phyloP scores from a whole-genome alignment of 1,284 basidiomycete genomes.

The Leccinum fallax region DNA sequence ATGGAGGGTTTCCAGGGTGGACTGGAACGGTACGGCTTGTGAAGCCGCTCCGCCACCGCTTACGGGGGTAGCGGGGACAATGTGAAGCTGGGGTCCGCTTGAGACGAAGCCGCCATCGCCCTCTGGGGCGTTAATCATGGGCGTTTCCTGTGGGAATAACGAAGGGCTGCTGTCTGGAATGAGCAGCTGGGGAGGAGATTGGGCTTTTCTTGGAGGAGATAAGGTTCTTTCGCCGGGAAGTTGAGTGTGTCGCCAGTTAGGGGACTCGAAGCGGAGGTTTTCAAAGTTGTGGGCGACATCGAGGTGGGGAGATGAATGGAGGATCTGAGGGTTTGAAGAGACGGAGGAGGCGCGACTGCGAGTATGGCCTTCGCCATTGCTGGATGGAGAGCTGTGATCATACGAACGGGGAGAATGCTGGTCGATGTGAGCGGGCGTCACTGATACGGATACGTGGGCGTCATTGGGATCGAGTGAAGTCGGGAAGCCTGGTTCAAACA shows the following conservation, averaged over 20 bases:
- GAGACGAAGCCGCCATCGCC: constrained; percentile 53
- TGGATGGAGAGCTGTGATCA: constrained; percentile 69
- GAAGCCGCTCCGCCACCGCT: constrained; percentile 55
- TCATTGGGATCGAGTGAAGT: constrained; percentile 37
- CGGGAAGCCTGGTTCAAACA: constrained; percentile 60
- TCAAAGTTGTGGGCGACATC: constrained; percentile 60
- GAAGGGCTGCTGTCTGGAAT: constrained; percentile 55
- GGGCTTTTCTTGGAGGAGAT: constrained; percentile 54
- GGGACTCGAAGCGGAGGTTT: constrained; percentile 63
- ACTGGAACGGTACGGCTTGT: constrained; percentile 52
- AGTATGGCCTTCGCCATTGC: constrained; percentile 46
- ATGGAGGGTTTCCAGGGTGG: constrained; percentile 46
- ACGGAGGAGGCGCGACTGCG: constrained; percentile 65
- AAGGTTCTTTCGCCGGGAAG: constrained; percentile 48
- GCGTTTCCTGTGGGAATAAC: constrained; percentile 39
- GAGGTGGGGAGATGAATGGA: constrained; percentile 52
- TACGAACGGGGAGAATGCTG: constrained; percentile 43
- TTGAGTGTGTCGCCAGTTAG: constrained; percentile 52
- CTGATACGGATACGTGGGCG: constrained; percentile 44
- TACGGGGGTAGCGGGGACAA: constrained; percentile 81
- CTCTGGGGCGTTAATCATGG: constrained; percentile 68
- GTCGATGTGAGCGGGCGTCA: constrained; percentile 42
- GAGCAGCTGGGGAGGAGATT: constrained; percentile 68
- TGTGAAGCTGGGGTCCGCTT: constrained; percentile 64
- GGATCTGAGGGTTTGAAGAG: constrained; percentile 50